A percentile compares a stretch with the other conserved stretches of the same genome.
Evolutionary conservation across 345 rosid species (phyloP).

Genomic region (Kernera saxatilis): DNA sequence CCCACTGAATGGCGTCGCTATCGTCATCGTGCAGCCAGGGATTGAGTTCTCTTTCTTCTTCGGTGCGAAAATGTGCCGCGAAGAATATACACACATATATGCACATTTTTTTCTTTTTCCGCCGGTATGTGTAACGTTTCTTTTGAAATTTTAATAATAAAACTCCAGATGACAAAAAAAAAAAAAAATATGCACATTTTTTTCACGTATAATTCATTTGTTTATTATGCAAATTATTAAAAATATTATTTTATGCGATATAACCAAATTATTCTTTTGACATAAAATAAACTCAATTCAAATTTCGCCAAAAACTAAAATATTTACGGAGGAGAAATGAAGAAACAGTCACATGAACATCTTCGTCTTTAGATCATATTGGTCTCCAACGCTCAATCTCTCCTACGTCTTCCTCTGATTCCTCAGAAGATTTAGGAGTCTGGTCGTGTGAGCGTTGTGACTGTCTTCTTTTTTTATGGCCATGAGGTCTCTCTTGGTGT

Average conservation of each 20-base stretch:
- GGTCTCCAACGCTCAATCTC: conserved; percentile 33
- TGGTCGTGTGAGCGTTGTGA: conserved; percentile 9
- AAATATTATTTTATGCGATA: neutral
- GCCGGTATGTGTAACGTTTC: no score
- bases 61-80: neutral
- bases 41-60: neutral
- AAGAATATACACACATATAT: neutral
- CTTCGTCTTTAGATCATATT: conserved; percentile 4
- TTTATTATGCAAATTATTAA: neutral
- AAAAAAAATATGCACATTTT: neutral
- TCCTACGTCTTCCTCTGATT: conserved; percentile 1
- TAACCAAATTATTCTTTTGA: neutral
- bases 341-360: neutral
- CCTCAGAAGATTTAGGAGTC: neutral
- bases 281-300: neutral
- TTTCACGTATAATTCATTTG: neutral
- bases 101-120: neutral
- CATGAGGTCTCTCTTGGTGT: conserved; percentile 18
- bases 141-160: no score
- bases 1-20: conserved; percentile 37
- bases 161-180: no score
- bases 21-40: conserved; percentile 7
- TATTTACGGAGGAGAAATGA: neutral
- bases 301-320: neutral
- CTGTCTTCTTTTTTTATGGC: conserved; percentile 29